Percentiles rank a stretch among this genome's conserved stretches.
Conservation (phyloP, 176 grass and related monocot genomes). For the Cenchrus purpureus region DNA sequence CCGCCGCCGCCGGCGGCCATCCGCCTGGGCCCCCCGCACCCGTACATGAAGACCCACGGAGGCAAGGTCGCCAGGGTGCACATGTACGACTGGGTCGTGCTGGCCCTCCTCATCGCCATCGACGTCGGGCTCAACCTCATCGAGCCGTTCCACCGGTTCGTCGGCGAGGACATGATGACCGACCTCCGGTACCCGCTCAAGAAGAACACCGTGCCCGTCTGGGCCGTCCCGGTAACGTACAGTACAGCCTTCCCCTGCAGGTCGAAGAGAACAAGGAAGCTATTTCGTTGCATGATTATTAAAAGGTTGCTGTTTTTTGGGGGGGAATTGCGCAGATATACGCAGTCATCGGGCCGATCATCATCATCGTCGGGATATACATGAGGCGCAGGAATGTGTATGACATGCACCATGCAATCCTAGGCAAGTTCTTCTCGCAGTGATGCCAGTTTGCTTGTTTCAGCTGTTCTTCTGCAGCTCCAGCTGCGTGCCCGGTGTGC, state of each 20-base stretch:
- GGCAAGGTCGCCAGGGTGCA: constrained; percentile 44
- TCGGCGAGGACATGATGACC: constrained; percentile 63
- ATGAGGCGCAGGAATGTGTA: constrained; percentile 53
- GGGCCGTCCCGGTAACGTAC: constrained; percentile 55
- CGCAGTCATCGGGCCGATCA: constrained; percentile 28
- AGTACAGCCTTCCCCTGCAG: neutral
- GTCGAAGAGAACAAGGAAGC: neutral
- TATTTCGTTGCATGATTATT: neutral
- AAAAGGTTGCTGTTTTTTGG: neutral
- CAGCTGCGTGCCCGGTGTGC: neutral
- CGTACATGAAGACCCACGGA: constrained; percentile 48
- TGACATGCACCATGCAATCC: constrained; percentile 58
- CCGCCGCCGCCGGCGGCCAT: neutral
- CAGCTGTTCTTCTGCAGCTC: neutral
- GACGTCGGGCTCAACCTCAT: constrained; percentile 65
- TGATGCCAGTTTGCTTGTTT: neutral
- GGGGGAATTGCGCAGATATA: constrained; percentile 10
- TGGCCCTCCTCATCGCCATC: constrained; percentile 45
- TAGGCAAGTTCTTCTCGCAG: constrained; percentile 29
- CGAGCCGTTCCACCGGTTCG: constrained; percentile 81
- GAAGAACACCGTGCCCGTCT: constrained; percentile 73
- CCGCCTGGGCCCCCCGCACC: constrained; percentile 17
- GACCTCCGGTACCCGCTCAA: constrained; percentile 72
- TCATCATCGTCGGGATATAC: constrained; percentile 49
- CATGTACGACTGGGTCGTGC: constrained; percentile 65